These are phyloP conservation scores for Trichoderma sp. DNA, from an alignment of 2,329 filamentous ascomycete species.

Conservation along the genomic window DNA sequence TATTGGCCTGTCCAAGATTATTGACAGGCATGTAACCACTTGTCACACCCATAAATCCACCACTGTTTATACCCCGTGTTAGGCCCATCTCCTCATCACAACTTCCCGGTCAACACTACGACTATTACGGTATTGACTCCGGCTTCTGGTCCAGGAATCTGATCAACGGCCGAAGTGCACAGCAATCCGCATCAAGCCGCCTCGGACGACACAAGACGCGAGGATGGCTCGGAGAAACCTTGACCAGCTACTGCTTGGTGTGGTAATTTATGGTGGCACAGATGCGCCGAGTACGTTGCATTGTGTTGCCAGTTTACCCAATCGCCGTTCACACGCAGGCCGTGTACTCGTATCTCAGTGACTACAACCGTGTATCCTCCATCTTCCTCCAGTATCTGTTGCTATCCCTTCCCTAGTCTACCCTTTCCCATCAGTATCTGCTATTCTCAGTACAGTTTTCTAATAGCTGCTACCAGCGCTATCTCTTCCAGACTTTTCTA, in stretches of 20 bases:
- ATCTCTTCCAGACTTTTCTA: background rate
- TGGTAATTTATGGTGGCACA: background rate
- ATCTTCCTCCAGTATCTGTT: background rate
- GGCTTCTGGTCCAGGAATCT: background rate
- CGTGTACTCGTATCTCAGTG: background rate
- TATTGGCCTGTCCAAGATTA: background rate
- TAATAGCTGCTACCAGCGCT: background rate
- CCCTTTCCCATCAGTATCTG: background rate
- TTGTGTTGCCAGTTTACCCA: background rate
- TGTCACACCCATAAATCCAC: background rate
- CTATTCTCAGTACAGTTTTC: background rate
- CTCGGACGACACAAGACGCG: background rate
- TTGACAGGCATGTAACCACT: constrained; percentile 12
- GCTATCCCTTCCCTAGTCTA: background rate
- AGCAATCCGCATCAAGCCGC: background rate
- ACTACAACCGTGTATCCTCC: background rate
- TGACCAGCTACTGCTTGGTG: background rate
- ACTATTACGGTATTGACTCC: background rate
- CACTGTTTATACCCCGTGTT: background rate
- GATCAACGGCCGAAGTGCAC: background rate
- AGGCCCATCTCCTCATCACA: background rate
- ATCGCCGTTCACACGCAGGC: background rate
- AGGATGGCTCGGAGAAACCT: background rate
- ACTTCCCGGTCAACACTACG: background rate
- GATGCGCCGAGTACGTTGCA: background rate